phyloP scores from a whole-genome alignment of 805 yeast genomes.

The Pichia phayaonensis region DNA sequence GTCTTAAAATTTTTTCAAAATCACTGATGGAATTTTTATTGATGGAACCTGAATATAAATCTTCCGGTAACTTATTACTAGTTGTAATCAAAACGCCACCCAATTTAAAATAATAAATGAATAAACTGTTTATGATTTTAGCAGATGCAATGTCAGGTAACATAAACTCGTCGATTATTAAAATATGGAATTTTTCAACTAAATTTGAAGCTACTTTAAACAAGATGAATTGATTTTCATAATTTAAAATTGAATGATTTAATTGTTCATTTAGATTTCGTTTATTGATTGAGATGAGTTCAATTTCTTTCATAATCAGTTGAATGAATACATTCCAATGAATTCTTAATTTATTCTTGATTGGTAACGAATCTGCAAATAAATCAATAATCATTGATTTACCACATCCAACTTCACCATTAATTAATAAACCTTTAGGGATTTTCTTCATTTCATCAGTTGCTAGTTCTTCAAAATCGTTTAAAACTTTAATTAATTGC shows the following conservation, averaged over 20 bases:
- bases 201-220: constrained; percentile 61
- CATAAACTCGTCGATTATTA: constrained; percentile 69
- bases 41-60: constrained; percentile 59
- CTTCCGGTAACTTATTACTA: constrained; percentile 65
- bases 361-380: constrained; percentile 59
- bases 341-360: constrained; percentile 57
- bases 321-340: constrained; percentile 65
- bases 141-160: constrained; percentile 71
- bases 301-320: constrained; percentile 60
- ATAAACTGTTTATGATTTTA: constrained; percentile 54
- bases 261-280: constrained; percentile 22
- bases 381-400: constrained; percentile 69
- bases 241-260: constrained; percentile 27
- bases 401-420: constrained; percentile 70
- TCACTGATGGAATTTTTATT: constrained; percentile 48
- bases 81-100: constrained; percentile 75
- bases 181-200: constrained; percentile 48
- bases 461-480: constrained; percentile 37
- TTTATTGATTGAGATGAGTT: constrained; percentile 42
- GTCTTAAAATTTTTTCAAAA: constrained; percentile 48
- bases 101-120: constrained; percentile 60
- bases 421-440: constrained; percentile 57
- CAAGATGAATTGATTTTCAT: constrained; percentile 57
- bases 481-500: constrained; percentile 41
- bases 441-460: constrained; percentile 45